Conservation (phyloP, 1,284 basidiomycete species). For the Ceratobasidium sp. region DNA sequence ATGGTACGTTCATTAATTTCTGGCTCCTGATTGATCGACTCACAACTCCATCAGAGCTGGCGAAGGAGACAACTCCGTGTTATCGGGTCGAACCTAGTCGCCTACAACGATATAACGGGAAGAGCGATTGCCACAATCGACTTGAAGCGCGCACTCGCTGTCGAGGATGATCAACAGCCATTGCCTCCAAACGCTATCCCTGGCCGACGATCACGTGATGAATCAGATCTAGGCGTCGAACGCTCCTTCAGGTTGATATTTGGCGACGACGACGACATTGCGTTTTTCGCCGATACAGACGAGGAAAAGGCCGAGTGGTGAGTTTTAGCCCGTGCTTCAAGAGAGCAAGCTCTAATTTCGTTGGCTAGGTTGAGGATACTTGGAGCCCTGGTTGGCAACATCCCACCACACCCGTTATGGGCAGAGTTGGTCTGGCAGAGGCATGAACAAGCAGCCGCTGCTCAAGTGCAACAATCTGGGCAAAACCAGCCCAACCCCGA, state of each 20-base stretch:
- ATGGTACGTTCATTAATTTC: conserved; percentile 67
- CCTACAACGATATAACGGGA: conserved; percentile 95
- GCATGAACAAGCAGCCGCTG: conserved; percentile 63
- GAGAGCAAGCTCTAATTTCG: conserved; percentile 26
- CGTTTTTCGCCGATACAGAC: conserved; percentile 92
- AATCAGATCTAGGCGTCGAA: conserved; percentile 82
- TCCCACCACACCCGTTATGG: conserved; percentile 91
- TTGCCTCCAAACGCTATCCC: conserved; percentile 40
- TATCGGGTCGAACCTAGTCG: conserved; percentile 87
- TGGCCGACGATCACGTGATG: conserved; percentile 62
- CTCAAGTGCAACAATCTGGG: conserved; percentile 27
- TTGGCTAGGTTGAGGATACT: conserved; percentile 81
- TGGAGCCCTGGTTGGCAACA: conserved; percentile 82
- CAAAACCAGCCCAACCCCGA: neutral
- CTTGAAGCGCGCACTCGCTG: conserved; percentile 81
- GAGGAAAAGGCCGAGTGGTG: conserved; percentile 90
- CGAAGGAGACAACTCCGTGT: conserved; percentile 88
- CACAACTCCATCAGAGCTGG: conserved; percentile 73
- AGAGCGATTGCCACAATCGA: conserved; percentile 92
- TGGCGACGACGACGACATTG: conserved; percentile 81
- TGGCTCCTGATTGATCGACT: neutral
- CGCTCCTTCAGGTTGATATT: conserved; percentile 91
- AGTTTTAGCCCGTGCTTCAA: conserved; percentile 55
- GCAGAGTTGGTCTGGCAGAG: conserved; percentile 87
- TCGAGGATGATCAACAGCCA: conserved; percentile 81